These are phyloP conservation scores for Porcisia hertigi DNA, from an alignment of 208 protist genomes.

Conservation along the genomic window DNA sequence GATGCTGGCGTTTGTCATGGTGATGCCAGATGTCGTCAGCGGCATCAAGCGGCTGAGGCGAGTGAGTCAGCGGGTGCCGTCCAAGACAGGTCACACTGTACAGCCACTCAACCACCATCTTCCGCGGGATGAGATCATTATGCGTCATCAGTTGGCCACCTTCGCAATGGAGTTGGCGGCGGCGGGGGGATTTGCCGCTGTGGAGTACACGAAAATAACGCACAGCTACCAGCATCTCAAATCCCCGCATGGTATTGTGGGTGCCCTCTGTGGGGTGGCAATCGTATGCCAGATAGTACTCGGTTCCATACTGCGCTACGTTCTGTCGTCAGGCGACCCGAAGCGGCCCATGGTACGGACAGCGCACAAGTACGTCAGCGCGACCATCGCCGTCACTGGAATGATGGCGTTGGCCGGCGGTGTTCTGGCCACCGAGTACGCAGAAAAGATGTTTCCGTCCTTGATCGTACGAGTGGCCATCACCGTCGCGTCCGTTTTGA, in stretches of 20 bases:
- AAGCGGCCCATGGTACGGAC: constrained; percentile 3
- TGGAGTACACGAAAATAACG: constrained; percentile 63
- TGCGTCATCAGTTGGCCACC: constrained; percentile 40
- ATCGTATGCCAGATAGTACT: constrained; percentile 42
- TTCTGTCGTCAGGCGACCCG: constrained; percentile 8
- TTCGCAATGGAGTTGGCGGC: constrained; percentile 44
- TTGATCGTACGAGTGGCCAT: constrained; percentile 12
- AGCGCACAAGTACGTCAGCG: constrained; percentile 27
- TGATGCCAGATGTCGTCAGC: constrained; percentile 51
- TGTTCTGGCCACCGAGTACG: constrained; percentile 30
- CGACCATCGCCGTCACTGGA: constrained; percentile 26
- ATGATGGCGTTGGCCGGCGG: constrained; percentile 35
- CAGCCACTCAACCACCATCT: not conserved
- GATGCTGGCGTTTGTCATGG: constrained; percentile 42
- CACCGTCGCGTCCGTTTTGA: constrained; percentile 6
- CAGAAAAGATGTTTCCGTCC: constrained; percentile 27
- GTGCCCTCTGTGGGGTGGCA: constrained; percentile 25
- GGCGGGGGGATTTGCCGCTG: constrained; percentile 40
- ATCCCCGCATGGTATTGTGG: constrained; percentile 49
- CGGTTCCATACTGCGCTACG: constrained; percentile 33
- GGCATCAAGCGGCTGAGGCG: constrained; percentile 34
- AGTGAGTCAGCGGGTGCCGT: not conserved
- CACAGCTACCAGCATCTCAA: constrained; percentile 41
- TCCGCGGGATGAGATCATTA: constrained; percentile 24
- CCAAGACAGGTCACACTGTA: not conserved